Evolutionary conservation across 2,329 filamentous ascomycete species (phyloP).

Genomic region (Xylariomycetidae sp.): DNA sequence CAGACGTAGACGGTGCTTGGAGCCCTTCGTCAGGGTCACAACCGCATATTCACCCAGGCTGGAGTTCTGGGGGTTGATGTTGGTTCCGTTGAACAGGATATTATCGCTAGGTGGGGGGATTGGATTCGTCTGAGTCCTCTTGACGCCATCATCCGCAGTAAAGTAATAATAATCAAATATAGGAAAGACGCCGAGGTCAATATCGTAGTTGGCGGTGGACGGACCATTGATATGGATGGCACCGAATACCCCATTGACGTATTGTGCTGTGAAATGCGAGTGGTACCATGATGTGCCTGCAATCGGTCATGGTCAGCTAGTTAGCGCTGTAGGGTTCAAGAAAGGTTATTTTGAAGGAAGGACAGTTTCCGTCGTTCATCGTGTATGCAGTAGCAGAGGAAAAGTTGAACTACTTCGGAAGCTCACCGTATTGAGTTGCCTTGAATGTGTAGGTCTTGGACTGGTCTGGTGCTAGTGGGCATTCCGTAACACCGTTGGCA

Average conservation of each 20-base stretch:
- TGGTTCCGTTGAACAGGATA: constrained; percentile 37
- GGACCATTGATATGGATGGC: constrained; percentile 39
- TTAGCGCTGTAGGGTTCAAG: too few relatives aligned
- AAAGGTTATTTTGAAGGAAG: too few relatives aligned
- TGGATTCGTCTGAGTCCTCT: constrained; percentile 9
- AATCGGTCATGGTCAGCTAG: too few relatives aligned
- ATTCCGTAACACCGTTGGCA: constrained; percentile 40
- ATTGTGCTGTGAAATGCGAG: constrained; percentile 40
- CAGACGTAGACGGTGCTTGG: background rate
- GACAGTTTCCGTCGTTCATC: too few relatives aligned
- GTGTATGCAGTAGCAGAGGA: background rate
- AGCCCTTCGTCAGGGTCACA: background rate
- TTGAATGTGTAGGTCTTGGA: constrained; percentile 31
- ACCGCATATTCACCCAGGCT: background rate
- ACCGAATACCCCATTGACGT: constrained; percentile 39
- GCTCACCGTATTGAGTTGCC: constrained; percentile 33
- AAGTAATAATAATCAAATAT: constrained; percentile 48
- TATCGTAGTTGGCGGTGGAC: constrained; percentile 34
- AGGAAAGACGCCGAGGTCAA: constrained; percentile 43
- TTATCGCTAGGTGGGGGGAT: constrained; percentile 24
- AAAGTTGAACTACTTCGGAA: constrained; percentile 28
- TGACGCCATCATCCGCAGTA: constrained; percentile 16
- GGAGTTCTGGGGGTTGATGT: constrained; percentile 15
- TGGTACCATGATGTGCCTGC: constrained; percentile 35
- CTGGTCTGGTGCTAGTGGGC: constrained; percentile 31